A percentile compares a stretch with the other conserved stretches of the same genome.
phyloP scores from a whole-genome alignment of 495 filamentous ascomycete genomes.

The Trichoderma gamsii region DNA sequence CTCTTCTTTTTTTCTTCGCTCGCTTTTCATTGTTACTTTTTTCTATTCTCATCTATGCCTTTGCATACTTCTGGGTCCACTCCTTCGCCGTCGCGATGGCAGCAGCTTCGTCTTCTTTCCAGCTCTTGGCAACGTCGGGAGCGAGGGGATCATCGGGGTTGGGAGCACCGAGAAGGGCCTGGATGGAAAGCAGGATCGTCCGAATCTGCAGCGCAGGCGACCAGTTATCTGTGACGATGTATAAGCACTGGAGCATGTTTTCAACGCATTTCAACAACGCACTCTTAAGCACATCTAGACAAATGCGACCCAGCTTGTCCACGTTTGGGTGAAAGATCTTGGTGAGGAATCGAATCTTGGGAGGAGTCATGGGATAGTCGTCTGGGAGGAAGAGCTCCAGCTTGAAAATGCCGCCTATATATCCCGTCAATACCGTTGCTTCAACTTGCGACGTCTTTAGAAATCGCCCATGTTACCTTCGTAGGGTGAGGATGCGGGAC shows the following conservation, averaged over 20 bases:
- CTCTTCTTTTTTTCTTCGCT: not conserved
- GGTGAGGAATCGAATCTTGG: slow-evolving; percentile 95
- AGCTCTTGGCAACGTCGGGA: slow-evolving; percentile 94
- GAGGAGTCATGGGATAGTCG: slow-evolving; percentile 98
- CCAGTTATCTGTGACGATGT: slow-evolving; percentile 75
- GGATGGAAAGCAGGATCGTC: slow-evolving; percentile 94
- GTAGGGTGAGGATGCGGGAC: slow-evolving; percentile 89
- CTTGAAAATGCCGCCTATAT: slow-evolving; percentile 83
- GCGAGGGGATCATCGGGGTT: slow-evolving; percentile 97
- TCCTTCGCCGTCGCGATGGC: slow-evolving; percentile 85
- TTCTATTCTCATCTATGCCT: slow-evolving; percentile 33
- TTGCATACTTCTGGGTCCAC: slow-evolving; percentile 79
- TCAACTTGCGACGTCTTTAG: slow-evolving; percentile 7
- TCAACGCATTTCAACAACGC: slow-evolving; percentile 18
- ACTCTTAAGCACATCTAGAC: slow-evolving; percentile 97
- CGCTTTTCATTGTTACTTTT: not conserved
- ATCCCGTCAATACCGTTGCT: not conserved
- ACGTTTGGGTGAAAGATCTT: slow-evolving; percentile 99
- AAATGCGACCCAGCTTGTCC: slow-evolving; percentile 94
- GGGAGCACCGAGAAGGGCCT: slow-evolving; percentile 89
- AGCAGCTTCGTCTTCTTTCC: slow-evolving; percentile 90
- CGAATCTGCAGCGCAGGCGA: slow-evolving; percentile 96
- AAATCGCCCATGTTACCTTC: slow-evolving; percentile 53
- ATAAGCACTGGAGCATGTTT: not conserved
- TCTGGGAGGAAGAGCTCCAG: slow-evolving; percentile 98